Evolutionary conservation across 208 protist genomes (phyloP), one percentile per base, ranked within the genome.

Genomic region (Leishmania braziliensis): DNA sequence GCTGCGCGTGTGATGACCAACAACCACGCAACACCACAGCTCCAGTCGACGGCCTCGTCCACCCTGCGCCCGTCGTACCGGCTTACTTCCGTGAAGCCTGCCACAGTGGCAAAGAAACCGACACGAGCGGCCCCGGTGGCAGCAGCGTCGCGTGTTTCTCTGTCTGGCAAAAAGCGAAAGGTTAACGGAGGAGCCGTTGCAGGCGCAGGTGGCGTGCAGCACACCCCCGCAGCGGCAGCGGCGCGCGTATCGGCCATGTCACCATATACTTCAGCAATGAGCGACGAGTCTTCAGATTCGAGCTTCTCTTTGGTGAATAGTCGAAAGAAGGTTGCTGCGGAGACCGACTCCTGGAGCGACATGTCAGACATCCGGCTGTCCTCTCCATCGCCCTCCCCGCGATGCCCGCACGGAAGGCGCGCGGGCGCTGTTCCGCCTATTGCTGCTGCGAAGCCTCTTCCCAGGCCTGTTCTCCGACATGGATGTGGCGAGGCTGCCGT

Each of bases 291-390:
- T 8, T 84, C 81, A 10, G 50, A 80, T 58, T 84, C 81, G 20
- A 79, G 72, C 46, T 77, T 84, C 46, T 84, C 81, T 3, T 53
- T 80, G 56, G 69, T 76, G 75, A 39, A 75, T 23, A 77, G 65
- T 33, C 69, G 81, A 16, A 54, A 39, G 51, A 53, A 3, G 50
- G n/a, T 48, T 48, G 50, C 48, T 20, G 65, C 51, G 29, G 74
- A 43, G 23, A 5, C 46, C 20, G 58, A 58, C 68, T 23, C 62
- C 26, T 3, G 50, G 29, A 56, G 58, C 51, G 16, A 51, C 60
- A 18, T 20, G 18, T 71, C 65, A 3, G 74, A 63, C 3, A 65
- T 83, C n/a, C 63, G 62, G 1, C 39, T 78, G 62, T 56, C 33
- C 1, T 80, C 81, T 3, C 81, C 81, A 16, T 77, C 81, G 0